A percentile compares a stretch with the other conserved stretches of the same genome.
Conservation (phyloP, 768 basidiomycete species). For the Lactarius evosmus region DNA sequence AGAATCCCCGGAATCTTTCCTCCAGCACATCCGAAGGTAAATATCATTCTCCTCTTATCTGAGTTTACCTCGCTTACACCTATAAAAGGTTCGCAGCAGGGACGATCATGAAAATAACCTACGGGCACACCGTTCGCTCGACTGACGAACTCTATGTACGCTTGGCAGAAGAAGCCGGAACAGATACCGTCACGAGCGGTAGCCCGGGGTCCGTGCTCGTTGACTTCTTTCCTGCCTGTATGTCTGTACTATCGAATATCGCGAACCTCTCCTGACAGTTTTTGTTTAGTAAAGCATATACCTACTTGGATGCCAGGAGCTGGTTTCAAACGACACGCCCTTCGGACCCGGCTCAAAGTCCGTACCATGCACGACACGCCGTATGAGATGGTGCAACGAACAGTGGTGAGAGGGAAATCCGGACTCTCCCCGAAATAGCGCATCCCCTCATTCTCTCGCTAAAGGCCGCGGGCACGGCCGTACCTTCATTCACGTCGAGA, state of each 20-base stretch:
- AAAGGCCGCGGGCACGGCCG: slow-evolving; percentile 27
- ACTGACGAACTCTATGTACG: slow-evolving; percentile 34
- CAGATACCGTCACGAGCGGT: slow-evolving; percentile 29
- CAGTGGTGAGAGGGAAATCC: slow-evolving; percentile 12
- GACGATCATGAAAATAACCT: slow-evolving; percentile 35
- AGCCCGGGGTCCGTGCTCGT: slow-evolving; percentile 35
- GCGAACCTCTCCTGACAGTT: not conserved
- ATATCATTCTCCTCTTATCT: not conserved
- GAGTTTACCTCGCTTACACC: not conserved
- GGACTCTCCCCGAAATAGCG: not conserved
- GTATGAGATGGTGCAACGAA: slow-evolving; percentile 26
- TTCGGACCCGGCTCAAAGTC: slow-evolving; percentile 26
- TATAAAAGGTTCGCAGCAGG: slow-evolving; percentile 33
- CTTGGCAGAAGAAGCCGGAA: slow-evolving; percentile 31
- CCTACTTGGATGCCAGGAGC: slow-evolving; percentile 30
- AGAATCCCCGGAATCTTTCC: slow-evolving; percentile 31
- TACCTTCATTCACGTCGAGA: slow-evolving; percentile 27
- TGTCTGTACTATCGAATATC: slow-evolving; percentile 12
- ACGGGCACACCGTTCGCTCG: slow-evolving; percentile 35
- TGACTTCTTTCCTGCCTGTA: slow-evolving; percentile 37
- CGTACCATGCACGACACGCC: slow-evolving; percentile 26
- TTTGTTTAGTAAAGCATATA: slow-evolving; percentile 21
- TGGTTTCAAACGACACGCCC: slow-evolving; percentile 27
- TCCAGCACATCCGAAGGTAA: slow-evolving; percentile 32
- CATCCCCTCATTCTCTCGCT: not conserved